Evolutionary conservation across 768 basidiomycete species (phyloP).

Genomic region (Hemileccinum rubropunctum): DNA sequence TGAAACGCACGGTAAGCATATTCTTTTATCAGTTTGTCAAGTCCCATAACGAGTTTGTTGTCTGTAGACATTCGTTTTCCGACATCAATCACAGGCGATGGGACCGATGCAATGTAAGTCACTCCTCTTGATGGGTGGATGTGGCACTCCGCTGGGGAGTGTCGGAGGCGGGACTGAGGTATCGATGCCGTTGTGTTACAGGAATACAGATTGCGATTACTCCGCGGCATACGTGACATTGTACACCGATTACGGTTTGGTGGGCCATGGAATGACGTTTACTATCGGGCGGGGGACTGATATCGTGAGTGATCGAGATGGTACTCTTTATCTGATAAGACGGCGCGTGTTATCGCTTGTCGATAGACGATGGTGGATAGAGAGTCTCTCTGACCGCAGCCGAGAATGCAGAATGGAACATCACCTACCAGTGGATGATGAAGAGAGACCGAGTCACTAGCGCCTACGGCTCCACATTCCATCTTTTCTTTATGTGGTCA

Average conservation of each 20-base stretch:
- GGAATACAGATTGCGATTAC: constrained; percentile 94
- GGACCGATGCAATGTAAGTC: constrained; percentile 84
- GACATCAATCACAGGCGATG: constrained; percentile 87
- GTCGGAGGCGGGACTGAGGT: not conserved
- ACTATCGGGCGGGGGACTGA: constrained; percentile 93
- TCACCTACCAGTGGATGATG: not conserved
- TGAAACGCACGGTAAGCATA: constrained; percentile 49
- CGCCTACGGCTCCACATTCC: too few relatives aligned
- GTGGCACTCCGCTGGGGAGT: not conserved
- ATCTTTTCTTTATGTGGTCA: too few relatives aligned
- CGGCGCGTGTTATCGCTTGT: not conserved
- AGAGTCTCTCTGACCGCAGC: not conserved
- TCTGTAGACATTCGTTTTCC: constrained; percentile 80
- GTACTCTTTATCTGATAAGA: too few relatives aligned
- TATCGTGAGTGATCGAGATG: constrained; percentile 49
- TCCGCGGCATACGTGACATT: constrained; percentile 86
- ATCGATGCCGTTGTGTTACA: constrained; percentile 24
- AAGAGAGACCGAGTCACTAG: too few relatives aligned
- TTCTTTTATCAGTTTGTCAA: not conserved
- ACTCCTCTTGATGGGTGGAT: too few relatives aligned
- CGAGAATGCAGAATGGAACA: too few relatives aligned
- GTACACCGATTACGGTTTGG: constrained; percentile 57
- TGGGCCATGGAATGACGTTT: constrained; percentile 88
- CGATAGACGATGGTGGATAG: not conserved
- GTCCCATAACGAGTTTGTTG: not conserved